Conservation (phyloP, 768 basidiomycete genomes). For the Hypholoma sublateritium region DNA sequence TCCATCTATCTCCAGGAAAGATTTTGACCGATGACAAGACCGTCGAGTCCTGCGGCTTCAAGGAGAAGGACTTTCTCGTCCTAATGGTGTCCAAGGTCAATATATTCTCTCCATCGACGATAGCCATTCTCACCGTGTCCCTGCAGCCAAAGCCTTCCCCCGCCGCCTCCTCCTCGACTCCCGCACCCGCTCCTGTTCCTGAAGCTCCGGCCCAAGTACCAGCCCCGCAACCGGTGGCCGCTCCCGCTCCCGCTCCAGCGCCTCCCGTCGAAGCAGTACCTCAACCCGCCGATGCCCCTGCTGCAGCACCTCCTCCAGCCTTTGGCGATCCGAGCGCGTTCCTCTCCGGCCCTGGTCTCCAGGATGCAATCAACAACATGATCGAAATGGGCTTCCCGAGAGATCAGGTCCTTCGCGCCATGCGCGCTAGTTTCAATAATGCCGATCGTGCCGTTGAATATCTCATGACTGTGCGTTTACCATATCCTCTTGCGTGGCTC, state of each 20-base stretch:
- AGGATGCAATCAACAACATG: slow-evolving; percentile 80
- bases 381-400: slow-evolving; percentile 92
- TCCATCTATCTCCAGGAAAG: slow-evolving; percentile 61
- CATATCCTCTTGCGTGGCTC: neutral
- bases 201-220: slow-evolving; percentile 7
- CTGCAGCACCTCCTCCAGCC: slow-evolving; percentile 32
- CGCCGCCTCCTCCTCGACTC: slow-evolving; percentile 24
- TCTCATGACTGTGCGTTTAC: slow-evolving; percentile 73
- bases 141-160: slow-evolving; percentile 57
- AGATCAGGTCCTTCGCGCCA: slow-evolving; percentile 79
- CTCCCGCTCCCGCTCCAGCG: slow-evolving; percentile 25
- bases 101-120: neutral
- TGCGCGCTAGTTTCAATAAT: slow-evolving; percentile 96
- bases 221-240: slow-evolving; percentile 28
- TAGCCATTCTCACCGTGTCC: neutral
- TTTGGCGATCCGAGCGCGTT: slow-evolving; percentile 59
- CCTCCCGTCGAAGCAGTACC: slow-evolving; percentile 32
- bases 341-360: slow-evolving; percentile 73
- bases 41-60: slow-evolving; percentile 85
- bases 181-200: slow-evolving; percentile 23
- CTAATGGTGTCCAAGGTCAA: slow-evolving; percentile 96
- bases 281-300: slow-evolving; percentile 32
- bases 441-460: slow-evolving; percentile 99
- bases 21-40: slow-evolving; percentile 87
- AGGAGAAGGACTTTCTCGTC: slow-evolving; percentile 99